Conservation (phyloP, 2,329 filamentous ascomycete genomes). For the Harringtonia lauricola region DNA sequence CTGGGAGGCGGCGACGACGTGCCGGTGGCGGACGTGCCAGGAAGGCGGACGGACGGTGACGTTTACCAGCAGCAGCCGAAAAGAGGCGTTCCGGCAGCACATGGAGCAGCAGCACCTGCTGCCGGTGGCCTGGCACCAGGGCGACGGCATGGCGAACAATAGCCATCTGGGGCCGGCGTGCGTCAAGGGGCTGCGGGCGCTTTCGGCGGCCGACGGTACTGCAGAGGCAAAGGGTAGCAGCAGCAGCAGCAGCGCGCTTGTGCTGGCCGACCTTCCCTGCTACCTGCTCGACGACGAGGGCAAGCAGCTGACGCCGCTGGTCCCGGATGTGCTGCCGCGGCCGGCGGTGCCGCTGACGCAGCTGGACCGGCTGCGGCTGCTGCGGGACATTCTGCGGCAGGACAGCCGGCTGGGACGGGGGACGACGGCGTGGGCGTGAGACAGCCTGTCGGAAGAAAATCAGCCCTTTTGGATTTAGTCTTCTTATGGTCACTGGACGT, state of each 20-base stretch:
- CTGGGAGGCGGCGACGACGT: constrained; percentile 15
- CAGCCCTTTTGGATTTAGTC: too few species aligned
- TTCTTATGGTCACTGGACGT: too few species aligned
- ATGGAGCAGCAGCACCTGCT: constrained; percentile 42
- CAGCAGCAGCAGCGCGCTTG: too few species aligned
- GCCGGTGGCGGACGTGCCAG: constrained; percentile 32
- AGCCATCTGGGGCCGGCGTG: constrained; percentile 5
- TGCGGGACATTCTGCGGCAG: constrained; percentile 26
- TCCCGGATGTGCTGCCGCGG: constrained; percentile 25
- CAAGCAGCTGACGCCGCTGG: constrained; percentile 46
- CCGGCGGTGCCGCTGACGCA: constrained; percentile 5
- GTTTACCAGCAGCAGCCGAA: constrained; percentile 8
- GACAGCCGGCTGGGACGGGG: constrained; percentile 1
- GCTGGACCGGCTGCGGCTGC: constrained; percentile 17
- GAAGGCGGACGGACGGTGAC: constrained; percentile 8
- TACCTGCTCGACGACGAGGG: constrained; percentile 43
- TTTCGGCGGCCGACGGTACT: too few species aligned
- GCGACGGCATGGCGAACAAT: constrained; percentile 43
- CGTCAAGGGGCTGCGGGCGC: too few species aligned
- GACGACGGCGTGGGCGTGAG: neutral
- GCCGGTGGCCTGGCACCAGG: constrained; percentile 44
- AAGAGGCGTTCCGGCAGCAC: constrained; percentile 33
- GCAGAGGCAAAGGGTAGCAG: too few species aligned
- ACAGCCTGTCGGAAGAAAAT: too few species aligned
- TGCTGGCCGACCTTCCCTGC: constrained; percentile 22